Conservation (phyloP, 2,329 filamentous ascomycete species). For the Metarhizium sp. region DNA sequence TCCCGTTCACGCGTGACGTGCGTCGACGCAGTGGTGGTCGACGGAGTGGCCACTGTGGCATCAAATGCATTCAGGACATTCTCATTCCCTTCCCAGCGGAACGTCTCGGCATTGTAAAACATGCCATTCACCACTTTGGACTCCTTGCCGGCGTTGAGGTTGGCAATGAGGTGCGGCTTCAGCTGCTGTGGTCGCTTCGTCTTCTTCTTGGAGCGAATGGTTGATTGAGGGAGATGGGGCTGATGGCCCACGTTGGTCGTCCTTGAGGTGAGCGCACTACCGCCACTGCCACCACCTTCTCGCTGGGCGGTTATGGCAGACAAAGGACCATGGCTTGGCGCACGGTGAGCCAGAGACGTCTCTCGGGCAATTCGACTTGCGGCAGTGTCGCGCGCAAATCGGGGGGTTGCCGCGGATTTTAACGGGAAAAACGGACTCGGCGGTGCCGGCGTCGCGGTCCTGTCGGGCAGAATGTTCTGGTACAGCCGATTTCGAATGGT, state of each 20-base stretch:
- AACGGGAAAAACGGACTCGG: slow-evolving; percentile 48
- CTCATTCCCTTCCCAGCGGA: slow-evolving; percentile 94
- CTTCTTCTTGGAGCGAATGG: slow-evolving; percentile 44
- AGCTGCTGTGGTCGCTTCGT: slow-evolving; percentile 50
- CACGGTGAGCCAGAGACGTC: slow-evolving; percentile 50
- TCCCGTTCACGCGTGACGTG: slow-evolving; percentile 48
- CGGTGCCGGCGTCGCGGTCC: slow-evolving; percentile 43
- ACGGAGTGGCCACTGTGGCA: slow-evolving; percentile 44
- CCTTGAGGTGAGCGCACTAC: slow-evolving; percentile 37
- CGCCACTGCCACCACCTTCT: slow-evolving; percentile 20
- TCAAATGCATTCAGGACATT: slow-evolving; percentile 76
- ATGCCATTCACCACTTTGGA: slow-evolving; percentile 81
- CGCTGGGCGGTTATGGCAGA: slow-evolving; percentile 47
- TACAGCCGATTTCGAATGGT: slow-evolving; percentile 46
- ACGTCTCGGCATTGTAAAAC: slow-evolving; percentile 84
- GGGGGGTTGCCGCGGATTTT: slow-evolving; percentile 37
- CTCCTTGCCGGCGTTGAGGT: slow-evolving; percentile 64
- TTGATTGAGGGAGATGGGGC: slow-evolving; percentile 27
- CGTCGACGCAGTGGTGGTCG: slow-evolving; percentile 26
- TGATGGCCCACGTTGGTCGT: slow-evolving; percentile 34
- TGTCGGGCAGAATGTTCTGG: slow-evolving; percentile 45
- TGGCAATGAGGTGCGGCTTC: slow-evolving; percentile 85
- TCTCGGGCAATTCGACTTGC: slow-evolving; percentile 58
- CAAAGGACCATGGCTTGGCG: slow-evolving; percentile 42
- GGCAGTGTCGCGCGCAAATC: slow-evolving; percentile 56